Conservation (phyloP, 495 filamentous ascomycete species). For the Poronia punctata region DNA sequence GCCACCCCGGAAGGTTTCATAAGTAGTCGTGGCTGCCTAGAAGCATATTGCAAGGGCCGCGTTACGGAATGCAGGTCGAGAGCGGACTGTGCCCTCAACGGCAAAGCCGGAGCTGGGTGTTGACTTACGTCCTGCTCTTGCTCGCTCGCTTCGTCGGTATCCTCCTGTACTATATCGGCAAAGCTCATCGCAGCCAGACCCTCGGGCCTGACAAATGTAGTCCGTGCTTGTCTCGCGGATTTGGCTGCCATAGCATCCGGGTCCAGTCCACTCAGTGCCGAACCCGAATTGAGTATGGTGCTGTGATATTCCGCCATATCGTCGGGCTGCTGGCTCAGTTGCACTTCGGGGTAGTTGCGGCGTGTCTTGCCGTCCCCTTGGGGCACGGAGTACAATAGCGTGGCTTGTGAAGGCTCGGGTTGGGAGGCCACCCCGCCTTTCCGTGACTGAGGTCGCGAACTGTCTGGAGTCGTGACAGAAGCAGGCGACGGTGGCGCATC, state of each 20-base stretch:
- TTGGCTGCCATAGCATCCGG: slow-evolving; percentile 28
- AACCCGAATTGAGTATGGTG: slow-evolving; percentile 3
- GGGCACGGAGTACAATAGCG: neutral
- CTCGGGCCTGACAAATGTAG: neutral
- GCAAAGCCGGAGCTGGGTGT: slow-evolving; percentile 7
- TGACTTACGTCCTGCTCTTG: slow-evolving; percentile 8
- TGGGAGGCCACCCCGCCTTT: slow-evolving; percentile 19
- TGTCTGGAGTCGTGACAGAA: slow-evolving; percentile 38
- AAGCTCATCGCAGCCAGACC: slow-evolving; percentile 10
- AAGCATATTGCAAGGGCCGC: slow-evolving; percentile 18
- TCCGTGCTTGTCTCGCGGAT: slow-evolving; percentile 19
- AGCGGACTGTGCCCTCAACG: slow-evolving; percentile 20
- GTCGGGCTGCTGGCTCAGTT: slow-evolving; percentile 4
- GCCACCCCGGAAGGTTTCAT: slow-evolving; percentile 15
- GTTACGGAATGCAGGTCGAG: slow-evolving; percentile 16
- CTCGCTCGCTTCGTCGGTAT: slow-evolving; percentile 4
- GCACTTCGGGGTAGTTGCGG: slow-evolving; percentile 3
- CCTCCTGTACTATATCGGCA: slow-evolving; percentile 10
- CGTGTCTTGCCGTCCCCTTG: slow-evolving; percentile 4
- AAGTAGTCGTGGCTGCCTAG: slow-evolving; percentile 27
- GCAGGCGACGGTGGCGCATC: slow-evolving; percentile 35
- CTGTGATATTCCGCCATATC: slow-evolving; percentile 7
- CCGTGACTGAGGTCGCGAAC: slow-evolving; percentile 38
- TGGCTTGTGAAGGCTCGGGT: neutral
- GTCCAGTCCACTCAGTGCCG: slow-evolving; percentile 30